Evolutionary conservation across 441 rosid species (phyloP).

Genomic region (Mallotus japonicus): DNA sequence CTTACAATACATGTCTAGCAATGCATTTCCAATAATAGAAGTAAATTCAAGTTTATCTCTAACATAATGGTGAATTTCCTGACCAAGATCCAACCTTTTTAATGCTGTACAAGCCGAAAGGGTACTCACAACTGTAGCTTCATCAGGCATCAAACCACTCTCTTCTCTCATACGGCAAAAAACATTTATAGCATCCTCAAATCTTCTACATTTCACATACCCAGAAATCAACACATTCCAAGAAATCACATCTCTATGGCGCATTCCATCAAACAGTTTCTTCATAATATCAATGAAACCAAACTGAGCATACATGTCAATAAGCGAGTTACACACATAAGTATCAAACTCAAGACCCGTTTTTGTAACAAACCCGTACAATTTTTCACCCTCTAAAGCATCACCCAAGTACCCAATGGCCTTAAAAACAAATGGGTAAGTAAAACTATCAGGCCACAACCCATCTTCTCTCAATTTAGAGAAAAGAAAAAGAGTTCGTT

Average conservation of each 20-base stretch:
- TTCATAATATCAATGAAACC: conserved; percentile 28
- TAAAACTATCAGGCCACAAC: conserved; percentile 28
- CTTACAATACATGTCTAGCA: conserved; percentile 61
- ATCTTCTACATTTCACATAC: conserved; percentile 43
- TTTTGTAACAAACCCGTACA: conserved; percentile 51
- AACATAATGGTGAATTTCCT: conserved; percentile 41
- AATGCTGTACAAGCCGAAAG: conserved; percentile 53
- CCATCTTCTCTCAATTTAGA: conserved; percentile 34
- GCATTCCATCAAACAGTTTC: conserved; percentile 64
- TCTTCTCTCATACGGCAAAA: conserved; percentile 42
- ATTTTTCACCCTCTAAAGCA: conserved; percentile 35
- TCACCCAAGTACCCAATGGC: conserved; percentile 40
- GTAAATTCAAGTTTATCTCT: conserved; percentile 39
- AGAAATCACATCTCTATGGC: conserved; percentile 51
- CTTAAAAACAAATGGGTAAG: conserved; percentile 57
- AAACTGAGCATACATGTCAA: conserved; percentile 51
- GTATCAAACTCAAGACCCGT: conserved; percentile 49
- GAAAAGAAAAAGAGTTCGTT: conserved; percentile 40
- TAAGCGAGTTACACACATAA: conserved; percentile 53
- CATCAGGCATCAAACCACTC: conserved; percentile 39
- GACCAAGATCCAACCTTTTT: conserved; percentile 51
- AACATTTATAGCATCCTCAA: conserved; percentile 38
- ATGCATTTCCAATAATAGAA: conserved; percentile 51
- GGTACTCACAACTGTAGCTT: conserved; percentile 62
- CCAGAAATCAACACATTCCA: conserved; percentile 69